Evolutionary conservation across 2,329 filamentous ascomycete species (phyloP).

Genomic region (Colletotrichum orchidophilum): DNA sequence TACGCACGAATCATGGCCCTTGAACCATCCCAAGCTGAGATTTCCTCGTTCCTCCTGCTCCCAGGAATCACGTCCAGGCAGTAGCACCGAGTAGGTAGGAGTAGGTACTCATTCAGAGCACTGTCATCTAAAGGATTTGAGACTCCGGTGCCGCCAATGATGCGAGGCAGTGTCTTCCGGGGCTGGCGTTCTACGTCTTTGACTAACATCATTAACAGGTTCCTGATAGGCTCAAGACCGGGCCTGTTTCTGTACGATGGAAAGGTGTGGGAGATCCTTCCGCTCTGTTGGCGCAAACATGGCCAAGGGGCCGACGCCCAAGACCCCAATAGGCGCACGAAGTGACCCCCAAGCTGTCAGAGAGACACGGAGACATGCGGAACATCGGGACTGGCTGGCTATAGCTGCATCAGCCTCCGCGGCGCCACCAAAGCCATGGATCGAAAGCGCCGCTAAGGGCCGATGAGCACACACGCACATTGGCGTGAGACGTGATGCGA

Average conservation of each 20-base stretch:
- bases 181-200: neutral
- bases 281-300: conserved; percentile 5
- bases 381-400: conserved; percentile 27
- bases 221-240: conserved; percentile 27
- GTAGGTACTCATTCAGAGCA: neutral
- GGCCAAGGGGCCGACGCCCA: conserved; percentile 24
- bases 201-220: neutral
- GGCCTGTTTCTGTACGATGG: conserved; percentile 4
- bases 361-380: conserved; percentile 1
- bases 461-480: neutral
- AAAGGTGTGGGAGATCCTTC: conserved; percentile 26
- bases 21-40: neutral
- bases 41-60: neutral
- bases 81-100: neutral
- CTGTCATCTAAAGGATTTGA: neutral
- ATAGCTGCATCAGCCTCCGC: conserved; percentile 28
- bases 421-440: conserved; percentile 22
- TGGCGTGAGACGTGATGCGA: neutral
- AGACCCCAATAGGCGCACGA: neutral
- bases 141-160: neutral
- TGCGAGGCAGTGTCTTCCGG: neutral
- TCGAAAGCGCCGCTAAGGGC: neutral
- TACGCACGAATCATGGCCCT: conserved; percentile 25
- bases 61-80: neutral
- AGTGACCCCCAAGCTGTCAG: conserved; percentile 15